Conservation (phyloP, 352 stramenopile species). For the Phytophthora sansomeana region DNA sequence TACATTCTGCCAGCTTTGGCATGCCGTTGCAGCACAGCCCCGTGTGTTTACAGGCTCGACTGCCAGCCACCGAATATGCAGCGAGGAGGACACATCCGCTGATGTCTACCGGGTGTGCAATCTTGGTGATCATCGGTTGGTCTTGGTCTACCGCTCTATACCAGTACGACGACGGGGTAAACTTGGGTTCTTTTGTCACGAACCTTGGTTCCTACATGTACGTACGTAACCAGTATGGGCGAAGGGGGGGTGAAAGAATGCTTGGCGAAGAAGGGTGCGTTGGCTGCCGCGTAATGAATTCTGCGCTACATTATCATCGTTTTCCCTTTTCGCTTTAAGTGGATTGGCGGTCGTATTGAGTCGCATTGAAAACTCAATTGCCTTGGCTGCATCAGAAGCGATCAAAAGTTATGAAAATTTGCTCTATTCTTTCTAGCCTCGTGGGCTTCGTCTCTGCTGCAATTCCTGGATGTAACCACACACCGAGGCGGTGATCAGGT, state of each 20-base stretch:
- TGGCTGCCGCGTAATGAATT: too few species aligned
- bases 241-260: too few species aligned
- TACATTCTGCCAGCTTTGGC: neutral
- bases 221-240: too few species aligned
- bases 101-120: neutral
- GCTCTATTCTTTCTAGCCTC: neutral
- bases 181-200: neutral
- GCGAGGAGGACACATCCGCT: neutral
- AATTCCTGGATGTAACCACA: slow-evolving; percentile 28
- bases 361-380: neutral
- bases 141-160: neutral
- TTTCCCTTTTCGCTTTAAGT: too few species aligned
- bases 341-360: too few species aligned
- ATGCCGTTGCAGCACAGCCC: neutral
- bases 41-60: neutral
- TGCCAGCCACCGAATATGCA: neutral
- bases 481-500: slow-evolving; percentile 34
- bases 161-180: slow-evolving; percentile 1
- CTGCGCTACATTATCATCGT: too few species aligned
- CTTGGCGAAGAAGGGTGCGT: too few species aligned
- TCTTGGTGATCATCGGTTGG: neutral
- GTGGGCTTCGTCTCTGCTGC: slow-evolving; percentile 6
- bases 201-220: neutral
- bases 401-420: too few species aligned
- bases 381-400: neutral